These are phyloP conservation scores for Candida takata DNA, from an alignment of 805 yeast species.

Conservation along the genomic window DNA sequence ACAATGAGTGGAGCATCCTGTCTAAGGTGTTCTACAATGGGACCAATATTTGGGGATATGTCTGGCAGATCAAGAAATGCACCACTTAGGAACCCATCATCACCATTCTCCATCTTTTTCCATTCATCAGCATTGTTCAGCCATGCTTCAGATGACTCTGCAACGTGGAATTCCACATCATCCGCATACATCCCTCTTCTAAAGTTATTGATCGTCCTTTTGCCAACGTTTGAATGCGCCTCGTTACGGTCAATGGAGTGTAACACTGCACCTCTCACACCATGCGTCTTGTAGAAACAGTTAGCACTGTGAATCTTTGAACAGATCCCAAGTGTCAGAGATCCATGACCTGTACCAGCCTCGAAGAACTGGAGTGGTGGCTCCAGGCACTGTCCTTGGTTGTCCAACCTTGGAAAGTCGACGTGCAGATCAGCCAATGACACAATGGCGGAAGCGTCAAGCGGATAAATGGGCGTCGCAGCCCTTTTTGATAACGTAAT, in stretches of 20 bases:
- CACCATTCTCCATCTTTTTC: constrained; percentile 14
- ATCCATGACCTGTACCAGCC: constrained; percentile 53
- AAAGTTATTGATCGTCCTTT: constrained; percentile 32
- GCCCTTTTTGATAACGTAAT: constrained; percentile 32
- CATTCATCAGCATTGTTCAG: constrained; percentile 22
- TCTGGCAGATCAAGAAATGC: constrained; percentile 43
- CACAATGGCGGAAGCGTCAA: constrained; percentile 42
- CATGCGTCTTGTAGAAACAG: constrained; percentile 24
- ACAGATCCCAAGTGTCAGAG: constrained; percentile 38
- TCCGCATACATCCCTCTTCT: constrained; percentile 35
- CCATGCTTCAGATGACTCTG: constrained; percentile 38
- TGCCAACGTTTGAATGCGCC: constrained; percentile 36
- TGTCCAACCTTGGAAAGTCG: constrained; percentile 29
- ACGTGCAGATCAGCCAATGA: constrained; percentile 39
- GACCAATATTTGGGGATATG: constrained; percentile 28
- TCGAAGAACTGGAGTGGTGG: constrained; percentile 38
- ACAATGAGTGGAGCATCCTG: constrained; percentile 37
- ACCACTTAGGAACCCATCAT: constrained; percentile 32
- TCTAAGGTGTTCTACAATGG: constrained; percentile 28
- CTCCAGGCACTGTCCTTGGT: constrained; percentile 4
- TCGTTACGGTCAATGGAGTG: constrained; percentile 38
- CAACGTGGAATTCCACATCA: constrained; percentile 40
- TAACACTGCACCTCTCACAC: constrained; percentile 36
- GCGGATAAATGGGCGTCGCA: constrained; percentile 46
- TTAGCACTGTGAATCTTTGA: constrained; percentile 39